Percentiles rank a stretch among this genome's conserved stretches.
Conservation (phyloP, 495 filamentous ascomycete genomes). For the Rusavskia elegans region DNA sequence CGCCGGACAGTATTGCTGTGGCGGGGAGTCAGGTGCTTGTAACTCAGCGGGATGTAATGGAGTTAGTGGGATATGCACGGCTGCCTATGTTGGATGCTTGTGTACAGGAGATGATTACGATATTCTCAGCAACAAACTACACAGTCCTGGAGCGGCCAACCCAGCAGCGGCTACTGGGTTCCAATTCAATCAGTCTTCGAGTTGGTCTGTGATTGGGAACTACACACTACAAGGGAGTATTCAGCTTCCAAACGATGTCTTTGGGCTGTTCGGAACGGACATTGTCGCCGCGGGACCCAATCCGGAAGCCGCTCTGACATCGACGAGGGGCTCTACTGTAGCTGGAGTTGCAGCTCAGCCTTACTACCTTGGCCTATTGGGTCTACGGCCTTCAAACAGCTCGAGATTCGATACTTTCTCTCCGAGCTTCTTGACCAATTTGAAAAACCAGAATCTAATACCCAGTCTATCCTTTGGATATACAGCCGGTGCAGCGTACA, state of each 20-base stretch:
- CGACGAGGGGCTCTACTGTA: constrained; percentile 29
- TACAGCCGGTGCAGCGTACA: constrained; percentile 36
- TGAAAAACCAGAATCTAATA: constrained; percentile 27
- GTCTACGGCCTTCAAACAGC: constrained; percentile 28
- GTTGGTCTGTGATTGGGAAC: constrained; percentile 23
- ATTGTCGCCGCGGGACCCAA: constrained; percentile 22
- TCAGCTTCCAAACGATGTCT: constrained; percentile 24
- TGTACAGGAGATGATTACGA: constrained; percentile 10
- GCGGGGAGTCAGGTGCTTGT: constrained; percentile 3
- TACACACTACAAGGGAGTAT: constrained; percentile 21
- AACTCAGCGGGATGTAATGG: constrained; percentile 10
- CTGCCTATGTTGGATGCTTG: constrained; percentile 8
- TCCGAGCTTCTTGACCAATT: constrained; percentile 23
- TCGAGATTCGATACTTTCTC: background rate
- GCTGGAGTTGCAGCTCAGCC: constrained; percentile 27
- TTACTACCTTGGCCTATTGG: constrained; percentile 43
- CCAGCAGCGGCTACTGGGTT: constrained; percentile 5
- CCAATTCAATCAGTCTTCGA: constrained; percentile 25
- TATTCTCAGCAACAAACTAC: background rate
- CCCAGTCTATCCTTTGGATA: constrained; percentile 37
- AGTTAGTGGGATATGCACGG: constrained; percentile 10
- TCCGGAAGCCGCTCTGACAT: constrained; percentile 16
- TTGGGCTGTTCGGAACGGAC: constrained; percentile 32
- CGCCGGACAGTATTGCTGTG: constrained; percentile 6
- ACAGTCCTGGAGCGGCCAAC: constrained; percentile 2